Base-by-base conservation (phyloP, 768 basidiomycete species). In the Amylocystis lapponica region DNA sequence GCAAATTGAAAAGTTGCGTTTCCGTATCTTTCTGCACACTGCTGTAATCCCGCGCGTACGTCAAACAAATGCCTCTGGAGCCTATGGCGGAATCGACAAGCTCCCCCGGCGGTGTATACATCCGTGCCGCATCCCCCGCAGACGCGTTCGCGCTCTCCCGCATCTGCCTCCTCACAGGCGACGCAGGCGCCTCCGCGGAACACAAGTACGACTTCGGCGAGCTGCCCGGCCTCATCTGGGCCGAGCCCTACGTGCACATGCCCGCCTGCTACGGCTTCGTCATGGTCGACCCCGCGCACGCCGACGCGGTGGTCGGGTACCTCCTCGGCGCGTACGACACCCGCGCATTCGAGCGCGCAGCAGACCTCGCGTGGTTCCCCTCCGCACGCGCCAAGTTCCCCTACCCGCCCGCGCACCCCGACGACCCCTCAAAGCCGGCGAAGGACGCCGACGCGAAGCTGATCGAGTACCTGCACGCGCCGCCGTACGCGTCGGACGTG, bases 81-180 rank as follows among this genome's bases (percentile, higher is more conserved):
- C n/a, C n/a, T n/a, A n/a, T n/a, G n/a, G n/a, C n/a, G n/a, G n/a
- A n/a, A n/a, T n/a, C n/a, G n/a, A n/a, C n/a, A n/a, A n/a, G n/a
- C n/a, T n/a, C n/a, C n/a, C n/a, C n/a, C 17, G 10, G n/a, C n/a
- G 43, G 31, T 12, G 39, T 48, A 25, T 49, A 49, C 29, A 75
- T 87, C 49, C 82, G 86, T 44, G 68, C 59, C 50, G 83, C 73
- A 7, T 72, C 68, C 16, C 66, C 69, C 45, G 63, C 61, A 12
- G 86, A 89, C 53, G 69, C 66, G 14, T 58, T 67, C 2, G 70
- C 78, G 0, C 64, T 91, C 35, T 84, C 82, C 43, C 71, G 63
- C 37, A 84, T 90, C 52, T 91, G 87, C 59, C 70, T 91, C 22
- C 67, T 83, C 41, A 89, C 86, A 4, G 83, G 75, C 16, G 72